Evolutionary conservation across 1,284 basidiomycete genomes (phyloP).

Genomic region (Malassezia furfur): DNA sequence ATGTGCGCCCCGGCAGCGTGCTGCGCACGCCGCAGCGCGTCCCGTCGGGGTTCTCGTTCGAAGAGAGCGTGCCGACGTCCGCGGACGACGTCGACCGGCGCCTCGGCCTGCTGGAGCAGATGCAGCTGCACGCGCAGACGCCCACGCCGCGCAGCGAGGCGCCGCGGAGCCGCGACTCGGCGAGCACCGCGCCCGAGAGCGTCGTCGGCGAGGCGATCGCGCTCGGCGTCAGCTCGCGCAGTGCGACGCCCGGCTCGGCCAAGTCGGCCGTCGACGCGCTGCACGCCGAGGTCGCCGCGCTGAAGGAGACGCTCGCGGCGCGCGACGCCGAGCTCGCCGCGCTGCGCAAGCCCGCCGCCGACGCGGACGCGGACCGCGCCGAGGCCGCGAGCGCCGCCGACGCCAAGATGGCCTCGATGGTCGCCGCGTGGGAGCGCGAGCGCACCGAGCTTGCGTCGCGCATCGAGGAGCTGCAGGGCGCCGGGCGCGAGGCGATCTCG

Average conservation of each 20-base stretch:
- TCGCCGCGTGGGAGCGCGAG: slow-evolving; percentile 31
- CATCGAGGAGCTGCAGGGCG: slow-evolving; percentile 68
- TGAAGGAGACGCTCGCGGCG: slow-evolving; percentile 5
- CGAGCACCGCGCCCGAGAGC: not conserved
- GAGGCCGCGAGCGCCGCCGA: no score
- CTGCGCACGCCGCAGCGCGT: not conserved
- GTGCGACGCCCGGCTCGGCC: not conserved
- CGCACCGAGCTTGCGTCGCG: slow-evolving; percentile 49
- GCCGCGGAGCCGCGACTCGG: not conserved
- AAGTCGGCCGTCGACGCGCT: not conserved
- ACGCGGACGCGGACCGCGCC: not conserved
- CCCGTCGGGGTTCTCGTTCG: not conserved
- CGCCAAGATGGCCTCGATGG: slow-evolving; percentile 28
- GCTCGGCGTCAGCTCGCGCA: not conserved
- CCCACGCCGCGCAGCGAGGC: not conserved
- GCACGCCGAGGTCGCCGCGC: slow-evolving; percentile 9
- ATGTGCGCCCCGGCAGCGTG: slow-evolving; percentile 3
- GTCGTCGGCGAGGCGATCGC: not conserved
- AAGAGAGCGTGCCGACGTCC: not conserved
- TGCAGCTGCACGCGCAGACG: slow-evolving; percentile 19
- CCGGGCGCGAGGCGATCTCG: slow-evolving; percentile 60
- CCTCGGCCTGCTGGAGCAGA: slow-evolving; percentile 22
- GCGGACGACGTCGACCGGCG: not conserved
- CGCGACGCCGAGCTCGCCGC: not conserved
- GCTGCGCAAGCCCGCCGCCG: not conserved